phyloP scores from a whole-genome alignment of 2,329 filamentous ascomycete species.

The Didymella sp. region DNA sequence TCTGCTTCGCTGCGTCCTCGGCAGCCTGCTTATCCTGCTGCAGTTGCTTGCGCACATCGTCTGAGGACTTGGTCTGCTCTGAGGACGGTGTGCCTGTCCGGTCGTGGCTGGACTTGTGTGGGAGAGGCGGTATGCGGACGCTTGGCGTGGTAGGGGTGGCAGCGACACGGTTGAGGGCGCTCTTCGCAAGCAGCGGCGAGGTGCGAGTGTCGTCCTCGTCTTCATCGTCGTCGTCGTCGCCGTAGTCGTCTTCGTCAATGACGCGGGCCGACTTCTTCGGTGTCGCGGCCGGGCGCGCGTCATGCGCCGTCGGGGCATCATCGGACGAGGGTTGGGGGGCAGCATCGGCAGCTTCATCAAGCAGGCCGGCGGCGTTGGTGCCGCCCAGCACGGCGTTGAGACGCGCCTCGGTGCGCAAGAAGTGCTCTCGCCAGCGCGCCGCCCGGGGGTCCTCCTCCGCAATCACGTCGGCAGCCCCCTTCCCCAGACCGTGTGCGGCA shows the following conservation, averaged over 20 bases:
- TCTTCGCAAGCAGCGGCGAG: slow-evolving; percentile 60
- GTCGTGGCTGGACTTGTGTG: slow-evolving; percentile 68
- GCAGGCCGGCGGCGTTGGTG: slow-evolving; percentile 34
- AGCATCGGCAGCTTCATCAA: slow-evolving; percentile 40
- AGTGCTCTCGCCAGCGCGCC: slow-evolving; percentile 75
- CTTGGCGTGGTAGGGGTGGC: slow-evolving; percentile 68
- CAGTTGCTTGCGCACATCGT: slow-evolving; percentile 90
- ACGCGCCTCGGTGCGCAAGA: slow-evolving; percentile 76
- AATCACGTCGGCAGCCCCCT: slow-evolving; percentile 49
- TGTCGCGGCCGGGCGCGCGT: slow-evolving; percentile 57
- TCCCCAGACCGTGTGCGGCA: slow-evolving; percentile 47
- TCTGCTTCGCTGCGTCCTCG: slow-evolving; percentile 86
- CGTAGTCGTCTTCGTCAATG: slow-evolving; percentile 86
- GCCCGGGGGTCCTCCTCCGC: slow-evolving; percentile 57
- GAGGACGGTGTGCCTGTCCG: slow-evolving; percentile 61
- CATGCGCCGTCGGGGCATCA: slow-evolving; percentile 47
- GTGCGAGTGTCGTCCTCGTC: slow-evolving; percentile 53
- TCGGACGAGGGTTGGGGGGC: slow-evolving; percentile 34
- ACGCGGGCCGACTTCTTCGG: slow-evolving; percentile 77
- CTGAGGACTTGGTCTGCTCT: slow-evolving; percentile 71
- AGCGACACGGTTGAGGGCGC: slow-evolving; percentile 60
- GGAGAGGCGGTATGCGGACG: slow-evolving; percentile 70
- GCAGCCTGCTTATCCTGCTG: slow-evolving; percentile 91
- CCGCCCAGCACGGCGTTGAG: slow-evolving; percentile 76
- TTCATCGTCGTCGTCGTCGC: slow-evolving; percentile 72